phyloP scores from a whole-genome alignment of 768 basidiomycete species.

The Rhodocollybia butyracea region DNA sequence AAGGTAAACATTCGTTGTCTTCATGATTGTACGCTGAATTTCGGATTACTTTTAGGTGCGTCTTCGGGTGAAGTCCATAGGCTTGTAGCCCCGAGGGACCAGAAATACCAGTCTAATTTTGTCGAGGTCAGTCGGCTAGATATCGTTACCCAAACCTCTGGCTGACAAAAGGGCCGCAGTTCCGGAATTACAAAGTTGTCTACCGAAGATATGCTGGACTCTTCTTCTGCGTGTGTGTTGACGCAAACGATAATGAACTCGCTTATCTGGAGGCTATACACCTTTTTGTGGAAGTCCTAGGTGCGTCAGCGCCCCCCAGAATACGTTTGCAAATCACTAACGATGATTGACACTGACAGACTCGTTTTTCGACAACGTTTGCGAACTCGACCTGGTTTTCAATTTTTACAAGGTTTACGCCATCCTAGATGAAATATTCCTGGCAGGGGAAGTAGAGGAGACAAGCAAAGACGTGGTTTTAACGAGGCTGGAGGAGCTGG shows the following conservation, averaged over 20 bases:
- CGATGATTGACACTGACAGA: constrained; percentile 55
- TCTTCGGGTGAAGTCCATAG: constrained; percentile 96
- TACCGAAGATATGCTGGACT: constrained; percentile 96
- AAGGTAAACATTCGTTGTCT: constrained; percentile 53
- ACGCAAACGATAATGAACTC: constrained; percentile 97
- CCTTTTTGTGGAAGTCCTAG: constrained; percentile 95
- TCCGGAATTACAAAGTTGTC: constrained; percentile 96
- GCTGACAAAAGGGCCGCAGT: constrained; percentile 44
- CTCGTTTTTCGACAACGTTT: constrained; percentile 98
- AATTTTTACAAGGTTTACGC: constrained; percentile 99
- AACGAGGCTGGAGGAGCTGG: constrained; percentile 84
- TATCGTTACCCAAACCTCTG: constrained; percentile 7
- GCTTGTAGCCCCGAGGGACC: constrained; percentile 92
- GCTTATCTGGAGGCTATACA: constrained; percentile 98
- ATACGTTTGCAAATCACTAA: not conserved
- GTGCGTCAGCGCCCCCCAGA: constrained; percentile 42
- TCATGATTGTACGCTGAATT: not conserved
- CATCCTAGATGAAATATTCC: constrained; percentile 96
- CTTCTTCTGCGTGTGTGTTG: constrained; percentile 97
- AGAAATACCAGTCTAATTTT: constrained; percentile 99
- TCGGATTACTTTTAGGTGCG: constrained; percentile 57
- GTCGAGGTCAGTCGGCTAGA: constrained; percentile 75
- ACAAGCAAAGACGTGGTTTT: constrained; percentile 96
- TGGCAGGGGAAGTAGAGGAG: constrained; percentile 98
- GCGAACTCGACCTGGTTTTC: constrained; percentile 96